These are phyloP conservation scores for Torrubiellomyces zombiae DNA, from an alignment of 2,329 filamentous ascomycete species.

Conservation along the genomic window DNA sequence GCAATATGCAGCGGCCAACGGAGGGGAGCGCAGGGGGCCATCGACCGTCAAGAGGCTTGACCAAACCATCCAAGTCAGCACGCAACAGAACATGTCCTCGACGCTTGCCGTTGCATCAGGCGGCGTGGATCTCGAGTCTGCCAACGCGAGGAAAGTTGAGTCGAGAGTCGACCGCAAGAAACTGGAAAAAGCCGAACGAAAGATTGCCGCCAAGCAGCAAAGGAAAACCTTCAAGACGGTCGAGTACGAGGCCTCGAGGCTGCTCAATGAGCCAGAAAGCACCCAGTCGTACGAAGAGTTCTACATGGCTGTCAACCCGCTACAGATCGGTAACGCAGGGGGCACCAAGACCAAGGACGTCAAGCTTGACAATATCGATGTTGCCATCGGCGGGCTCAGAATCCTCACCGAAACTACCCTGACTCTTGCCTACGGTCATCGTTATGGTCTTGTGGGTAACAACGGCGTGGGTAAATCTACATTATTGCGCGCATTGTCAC, in stretches of 20 bases:
- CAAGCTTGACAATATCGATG: constrained; percentile 91
- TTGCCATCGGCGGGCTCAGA: constrained; percentile 74
- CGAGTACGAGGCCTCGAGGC: constrained; percentile 84
- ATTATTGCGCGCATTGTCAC: constrained; percentile 76
- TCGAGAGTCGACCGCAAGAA: constrained; percentile 98
- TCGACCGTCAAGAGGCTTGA: constrained; percentile 73
- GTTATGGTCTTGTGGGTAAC: constrained; percentile 95
- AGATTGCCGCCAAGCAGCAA: constrained; percentile 95
- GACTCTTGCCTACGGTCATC: constrained; percentile 77
- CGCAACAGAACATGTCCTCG: constrained; percentile 89
- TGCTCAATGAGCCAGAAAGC: constrained; percentile 69
- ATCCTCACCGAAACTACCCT: constrained; percentile 85
- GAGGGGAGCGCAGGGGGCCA: constrained; percentile 53
- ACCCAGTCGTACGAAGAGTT: constrained; percentile 96
- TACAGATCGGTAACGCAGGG: constrained; percentile 61
- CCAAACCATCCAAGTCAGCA: constrained; percentile 85
- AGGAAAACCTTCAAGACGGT: constrained; percentile 98
- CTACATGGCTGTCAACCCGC: constrained; percentile 97
- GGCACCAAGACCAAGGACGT: constrained; percentile 94
- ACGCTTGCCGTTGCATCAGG: constrained; percentile 76
- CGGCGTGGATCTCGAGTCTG: constrained; percentile 82
- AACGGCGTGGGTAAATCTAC: constrained; percentile 99
- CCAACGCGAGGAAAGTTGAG: constrained; percentile 84
- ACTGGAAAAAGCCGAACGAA: constrained; percentile 93
- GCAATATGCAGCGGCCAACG: constrained; percentile 60